These are phyloP conservation scores for Cicer judaicum DNA, from an alignment of 306 rosid genomes.

Conservation along the genomic window DNA sequence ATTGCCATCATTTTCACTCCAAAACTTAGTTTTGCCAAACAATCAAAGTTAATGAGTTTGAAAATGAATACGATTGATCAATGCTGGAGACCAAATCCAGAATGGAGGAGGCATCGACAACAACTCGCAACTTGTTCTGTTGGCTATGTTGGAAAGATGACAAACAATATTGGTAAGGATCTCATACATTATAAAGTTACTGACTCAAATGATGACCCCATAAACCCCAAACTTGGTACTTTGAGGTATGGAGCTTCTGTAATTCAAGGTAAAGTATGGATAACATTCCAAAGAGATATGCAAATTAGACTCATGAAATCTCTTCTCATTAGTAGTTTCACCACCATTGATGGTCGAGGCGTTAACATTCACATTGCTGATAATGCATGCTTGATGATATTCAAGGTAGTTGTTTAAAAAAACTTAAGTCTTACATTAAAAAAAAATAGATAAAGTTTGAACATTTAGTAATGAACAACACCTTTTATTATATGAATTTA, in stretches of 20 bases:
- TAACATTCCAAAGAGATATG: conserved; percentile 48
- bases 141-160: conserved; percentile 49
- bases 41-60: conserved; percentile 20
- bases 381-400: conserved; percentile 51
- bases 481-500: no score
- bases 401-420: conserved; percentile 23
- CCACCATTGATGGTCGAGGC: conserved; percentile 51
- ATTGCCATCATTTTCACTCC: conserved; percentile 6
- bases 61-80: conserved; percentile 49
- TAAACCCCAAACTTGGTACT: conserved; percentile 38
- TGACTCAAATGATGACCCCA: conserved; percentile 41
- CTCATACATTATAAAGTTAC: conserved; percentile 48
- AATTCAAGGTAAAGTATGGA: conserved; percentile 51
- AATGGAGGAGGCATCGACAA: conserved; percentile 38
- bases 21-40: conserved; percentile 13
- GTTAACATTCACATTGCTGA: conserved; percentile 28
- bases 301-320: conserved; percentile 36
- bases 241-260: conserved; percentile 47
- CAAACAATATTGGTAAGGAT: conserved; percentile 27
- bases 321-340: conserved; percentile 53
- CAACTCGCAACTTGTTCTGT: conserved; percentile 45
- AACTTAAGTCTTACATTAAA: no score
- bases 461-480: no score
- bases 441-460: no score
- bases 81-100: conserved; percentile 46